Base-by-base conservation (phyloP, 2,329 filamentous ascomycete genomes). In the Ascosphaera apis region DNA sequence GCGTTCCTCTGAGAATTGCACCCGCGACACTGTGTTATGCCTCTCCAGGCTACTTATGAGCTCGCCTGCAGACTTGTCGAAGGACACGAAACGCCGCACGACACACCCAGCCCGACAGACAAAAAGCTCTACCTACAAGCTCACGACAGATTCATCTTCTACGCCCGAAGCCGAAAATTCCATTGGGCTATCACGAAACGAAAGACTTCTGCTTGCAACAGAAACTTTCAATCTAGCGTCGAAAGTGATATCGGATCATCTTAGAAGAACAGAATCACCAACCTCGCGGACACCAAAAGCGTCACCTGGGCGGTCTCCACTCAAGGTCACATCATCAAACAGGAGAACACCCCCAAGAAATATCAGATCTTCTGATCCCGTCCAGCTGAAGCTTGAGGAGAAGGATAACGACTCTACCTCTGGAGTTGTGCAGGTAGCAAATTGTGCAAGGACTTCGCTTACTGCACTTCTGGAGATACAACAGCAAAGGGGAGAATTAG, bases 1-100 rank as follows among this genome's bases (percentile, higher is more conserved):
- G 42, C 55, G 62, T 41, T 66, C 62, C 37, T 58, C 59, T 9
- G 53, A 62, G 33, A 69, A 61, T 44, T 72, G 67, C 52, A 67
- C 66, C 31, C 46, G 48, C 40, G 48, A 50, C 33, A 59, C 55
- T 11, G 49, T 58, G 36, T 44, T 49, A 8, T 8, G 13, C 13
- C 25, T 28, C 25, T 28, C 25, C 9, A 13, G 9, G 13, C 13
- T 28, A 28, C n/a, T n/a, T n/a, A n/a, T n/a, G n/a, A n/a, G n/a
- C n/a, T n/a, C n/a, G n/a, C n/a, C 25, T 28, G 25, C 9, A 13
- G 13, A 28, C 25, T 8, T 13, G 13, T 28, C 25, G 8, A 13
- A 28, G 9, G 13, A 13, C 25, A 28, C 9, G 8, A 8, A 13
- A 28, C 25, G 25, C 25, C 13, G 25, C 25, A 28, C 9, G 13